These are phyloP conservation scores for Paramyrothecium roridum DNA, from an alignment of 2,329 filamentous ascomycete species.

Conservation along the genomic window DNA sequence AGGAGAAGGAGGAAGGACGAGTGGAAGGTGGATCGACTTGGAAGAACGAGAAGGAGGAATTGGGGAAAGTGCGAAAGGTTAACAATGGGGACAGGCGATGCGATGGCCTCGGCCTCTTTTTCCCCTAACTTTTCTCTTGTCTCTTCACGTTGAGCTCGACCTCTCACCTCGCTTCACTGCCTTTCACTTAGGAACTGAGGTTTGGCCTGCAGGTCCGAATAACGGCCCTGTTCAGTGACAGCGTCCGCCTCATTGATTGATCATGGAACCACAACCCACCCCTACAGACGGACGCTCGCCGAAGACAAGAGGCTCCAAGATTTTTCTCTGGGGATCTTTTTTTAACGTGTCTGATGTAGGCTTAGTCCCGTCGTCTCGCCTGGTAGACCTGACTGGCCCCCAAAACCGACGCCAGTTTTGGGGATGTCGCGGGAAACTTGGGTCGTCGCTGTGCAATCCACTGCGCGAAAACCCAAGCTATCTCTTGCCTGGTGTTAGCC, in stretches of 20 bases:
- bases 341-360: neutral
- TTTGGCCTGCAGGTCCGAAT: too few species aligned
- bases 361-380: neutral
- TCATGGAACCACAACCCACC: neutral
- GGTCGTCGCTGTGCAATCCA: neutral
- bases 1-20: neutral
- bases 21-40: neutral
- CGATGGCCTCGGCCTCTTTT: too few species aligned
- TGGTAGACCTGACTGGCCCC: neutral
- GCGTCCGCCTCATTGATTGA: neutral
- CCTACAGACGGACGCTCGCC: neutral
- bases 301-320: neutral
- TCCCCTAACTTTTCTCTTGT: too few species aligned
- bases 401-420: too few species aligned
- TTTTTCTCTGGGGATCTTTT: neutral
- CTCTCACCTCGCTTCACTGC: too few species aligned
- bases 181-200: neutral
- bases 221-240: neutral
- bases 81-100: too few species aligned
- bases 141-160: too few species aligned
- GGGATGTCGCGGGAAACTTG: neutral
- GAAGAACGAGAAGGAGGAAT: neutral
- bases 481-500: too few species aligned
- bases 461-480: too few species aligned
- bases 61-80: too few species aligned